phyloP scores from a whole-genome alignment of 495 filamentous ascomycete genomes.

The Neurospora tetraspora region DNA sequence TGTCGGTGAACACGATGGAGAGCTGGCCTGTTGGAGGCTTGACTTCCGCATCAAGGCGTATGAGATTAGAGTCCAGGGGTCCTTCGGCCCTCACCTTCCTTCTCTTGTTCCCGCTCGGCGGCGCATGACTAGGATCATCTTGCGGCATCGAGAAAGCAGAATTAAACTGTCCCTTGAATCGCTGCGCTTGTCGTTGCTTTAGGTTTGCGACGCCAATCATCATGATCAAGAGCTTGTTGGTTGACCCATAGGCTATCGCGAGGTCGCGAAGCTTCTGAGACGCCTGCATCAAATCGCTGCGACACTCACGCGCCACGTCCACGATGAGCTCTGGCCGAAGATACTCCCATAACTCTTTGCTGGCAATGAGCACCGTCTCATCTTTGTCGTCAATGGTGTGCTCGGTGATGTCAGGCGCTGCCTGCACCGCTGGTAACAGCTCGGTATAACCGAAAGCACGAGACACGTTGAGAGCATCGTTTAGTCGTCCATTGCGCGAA shows the following conservation, averaged over 20 bases:
- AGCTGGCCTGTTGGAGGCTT: conserved; percentile 83
- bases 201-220: conserved; percentile 86
- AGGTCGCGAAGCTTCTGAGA: conserved; percentile 91
- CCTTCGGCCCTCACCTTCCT: conserved; percentile 57
- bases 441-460: conserved; percentile 91
- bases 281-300: conserved; percentile 85
- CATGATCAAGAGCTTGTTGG: conserved; percentile 97
- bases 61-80: conserved; percentile 68
- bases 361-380: conserved; percentile 86
- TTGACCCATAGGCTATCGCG: conserved; percentile 88
- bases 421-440: conserved; percentile 85
- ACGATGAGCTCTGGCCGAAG: conserved; percentile 78
- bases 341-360: conserved; percentile 89
- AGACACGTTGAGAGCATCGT: conserved; percentile 84
- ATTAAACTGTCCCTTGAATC: conserved; percentile 61
- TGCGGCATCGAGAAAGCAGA: conserved; percentile 61
- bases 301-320: conserved; percentile 79
- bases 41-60: conserved; percentile 77
- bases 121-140: conserved; percentile 56
- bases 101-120: conserved; percentile 44
- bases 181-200: conserved; percentile 63
- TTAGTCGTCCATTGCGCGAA: conserved; percentile 84
- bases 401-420: conserved; percentile 75
- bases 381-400: conserved; percentile 78
- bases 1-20: conserved; percentile 95